A percentile compares a stretch with the other conserved stretches of the same genome.
These are phyloP conservation scores for Neoboletus brunneissimus DNA, from an alignment of 768 basidiomycete genomes.

Conservation along the genomic window DNA sequence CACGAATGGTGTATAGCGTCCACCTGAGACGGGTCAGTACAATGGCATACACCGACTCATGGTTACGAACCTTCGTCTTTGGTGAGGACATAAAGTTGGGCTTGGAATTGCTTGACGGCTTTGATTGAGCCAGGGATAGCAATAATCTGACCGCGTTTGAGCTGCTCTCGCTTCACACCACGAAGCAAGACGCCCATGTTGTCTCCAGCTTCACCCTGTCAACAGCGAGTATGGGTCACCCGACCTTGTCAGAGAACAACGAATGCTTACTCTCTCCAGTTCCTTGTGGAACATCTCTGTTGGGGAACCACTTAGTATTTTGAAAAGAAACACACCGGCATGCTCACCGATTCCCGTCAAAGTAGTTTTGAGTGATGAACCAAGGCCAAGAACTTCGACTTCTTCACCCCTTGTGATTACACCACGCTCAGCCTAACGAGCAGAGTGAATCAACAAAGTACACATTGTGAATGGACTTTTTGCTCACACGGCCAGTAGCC, in stretches of 20 bases:
- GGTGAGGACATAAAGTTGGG: slow-evolving; percentile 73
- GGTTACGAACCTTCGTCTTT: slow-evolving; percentile 40
- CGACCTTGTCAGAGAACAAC: not conserved
- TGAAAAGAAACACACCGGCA: not conserved
- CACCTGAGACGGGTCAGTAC: slow-evolving; percentile 39
- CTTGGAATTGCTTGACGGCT: slow-evolving; percentile 91
- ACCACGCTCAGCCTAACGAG: slow-evolving; percentile 81
- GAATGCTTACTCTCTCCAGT: slow-evolving; percentile 73
- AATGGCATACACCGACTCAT: slow-evolving; percentile 44
- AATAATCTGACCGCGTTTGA: slow-evolving; percentile 91
- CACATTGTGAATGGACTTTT: not conserved
- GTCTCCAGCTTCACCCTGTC: slow-evolving; percentile 92
- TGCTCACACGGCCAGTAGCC: slow-evolving; percentile 82
- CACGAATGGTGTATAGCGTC: slow-evolving; percentile 91
- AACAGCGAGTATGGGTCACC: slow-evolving; percentile 4
- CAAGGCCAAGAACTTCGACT: slow-evolving; percentile 89
- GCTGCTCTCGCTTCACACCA: slow-evolving; percentile 95
- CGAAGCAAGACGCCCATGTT: slow-evolving; percentile 98
- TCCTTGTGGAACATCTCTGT: slow-evolving; percentile 99
- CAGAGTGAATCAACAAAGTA: not conserved
- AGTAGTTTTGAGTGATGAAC: slow-evolving; percentile 80
- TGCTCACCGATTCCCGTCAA: slow-evolving; percentile 84
- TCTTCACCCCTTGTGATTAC: slow-evolving; percentile 87
- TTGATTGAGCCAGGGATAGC: slow-evolving; percentile 88
- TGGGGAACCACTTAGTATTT: slow-evolving; percentile 4